A percentile compares a stretch with the other conserved stretches of the same genome.
Evolutionary conservation across 2,329 filamentous ascomycete species (phyloP).

Genomic region (Hypoxylon sp.): DNA sequence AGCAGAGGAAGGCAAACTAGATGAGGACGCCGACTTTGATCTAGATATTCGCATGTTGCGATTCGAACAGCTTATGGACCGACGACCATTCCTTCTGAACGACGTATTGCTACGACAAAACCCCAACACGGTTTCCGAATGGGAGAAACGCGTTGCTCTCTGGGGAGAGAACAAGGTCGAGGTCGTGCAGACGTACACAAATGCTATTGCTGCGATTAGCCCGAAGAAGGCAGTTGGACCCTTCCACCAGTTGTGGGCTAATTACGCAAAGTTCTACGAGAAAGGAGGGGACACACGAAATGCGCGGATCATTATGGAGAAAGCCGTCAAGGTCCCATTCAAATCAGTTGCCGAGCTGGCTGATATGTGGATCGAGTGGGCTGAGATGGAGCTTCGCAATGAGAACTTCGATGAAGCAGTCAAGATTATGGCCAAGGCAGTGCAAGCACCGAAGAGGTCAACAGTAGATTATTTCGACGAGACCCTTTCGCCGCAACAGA

Average conservation of each 20-base stretch:
- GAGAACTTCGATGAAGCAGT: constrained; percentile 96
- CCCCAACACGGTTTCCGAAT: constrained; percentile 93
- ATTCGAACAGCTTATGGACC: constrained; percentile 98
- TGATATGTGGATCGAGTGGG: constrained; percentile 99
- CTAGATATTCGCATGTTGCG: constrained; percentile 97
- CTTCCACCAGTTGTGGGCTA: constrained; percentile 94
- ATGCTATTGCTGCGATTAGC: constrained; percentile 90
- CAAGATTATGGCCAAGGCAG: constrained; percentile 95
- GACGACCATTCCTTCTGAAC: constrained; percentile 93
- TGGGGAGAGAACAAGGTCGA: constrained; percentile 95
- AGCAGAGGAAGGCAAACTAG: constrained; percentile 77
- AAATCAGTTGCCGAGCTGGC: constrained; percentile 97
- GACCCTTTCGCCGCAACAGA: constrained; percentile 88
- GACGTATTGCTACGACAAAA: constrained; percentile 96
- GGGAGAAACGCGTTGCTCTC: constrained; percentile 94
- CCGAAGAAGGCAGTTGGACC: constrained; percentile 94
- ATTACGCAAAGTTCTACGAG: constrained; percentile 98
- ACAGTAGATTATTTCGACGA: constrained; percentile 99
- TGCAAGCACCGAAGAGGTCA: constrained; percentile 95
- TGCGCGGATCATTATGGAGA: constrained; percentile 93
- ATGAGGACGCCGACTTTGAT: constrained; percentile 90
- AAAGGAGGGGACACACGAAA: constrained; percentile 82
- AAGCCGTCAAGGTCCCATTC: constrained; percentile 96
- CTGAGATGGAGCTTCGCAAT: constrained; percentile 94
- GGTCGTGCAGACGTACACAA: constrained; percentile 92